phyloP scores from a whole-genome alignment of 495 filamentous ascomycete species.

The Penicillium atrosanguineum region DNA sequence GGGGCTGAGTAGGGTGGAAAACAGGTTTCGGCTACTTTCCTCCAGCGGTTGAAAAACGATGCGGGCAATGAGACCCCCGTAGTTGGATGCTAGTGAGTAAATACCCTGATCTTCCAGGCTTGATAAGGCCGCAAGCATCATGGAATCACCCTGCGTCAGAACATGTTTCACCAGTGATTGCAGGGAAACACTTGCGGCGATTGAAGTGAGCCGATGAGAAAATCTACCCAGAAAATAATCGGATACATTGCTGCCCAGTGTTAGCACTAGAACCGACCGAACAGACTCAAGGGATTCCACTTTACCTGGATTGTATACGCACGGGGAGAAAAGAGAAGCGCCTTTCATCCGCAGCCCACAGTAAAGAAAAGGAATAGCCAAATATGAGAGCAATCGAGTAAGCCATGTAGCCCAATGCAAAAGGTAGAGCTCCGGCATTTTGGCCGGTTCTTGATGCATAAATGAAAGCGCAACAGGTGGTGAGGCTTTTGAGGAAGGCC shows the following conservation, averaged over 20 bases:
- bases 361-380: conserved; percentile 60
- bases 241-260: conserved; percentile 20
- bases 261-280: background rate
- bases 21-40: conserved; percentile 83
- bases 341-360: conserved; percentile 36
- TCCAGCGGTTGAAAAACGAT: conserved; percentile 94
- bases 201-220: conserved; percentile 59
- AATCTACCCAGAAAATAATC: conserved; percentile 61
- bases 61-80: conserved; percentile 85
- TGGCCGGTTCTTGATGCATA: conserved; percentile 47
- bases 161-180: conserved; percentile 88
- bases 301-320: conserved; percentile 46
- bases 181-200: conserved; percentile 77
- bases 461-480: conserved; percentile 64
- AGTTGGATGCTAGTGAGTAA: conserved; percentile 91
- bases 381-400: conserved; percentile 67
- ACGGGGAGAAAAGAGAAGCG: conserved; percentile 58
- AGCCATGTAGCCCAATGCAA: conserved; percentile 80
- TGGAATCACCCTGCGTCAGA: conserved; percentile 88
- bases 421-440: conserved; percentile 76
- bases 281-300: background rate
- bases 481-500: conserved; percentile 69
- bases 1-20: conserved; percentile 62
- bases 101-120: conserved; percentile 81
- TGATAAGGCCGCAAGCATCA: conserved; percentile 76